phyloP scores from a whole-genome alignment of 192 early-diverging fungal species.

The Podila epicladia region DNA sequence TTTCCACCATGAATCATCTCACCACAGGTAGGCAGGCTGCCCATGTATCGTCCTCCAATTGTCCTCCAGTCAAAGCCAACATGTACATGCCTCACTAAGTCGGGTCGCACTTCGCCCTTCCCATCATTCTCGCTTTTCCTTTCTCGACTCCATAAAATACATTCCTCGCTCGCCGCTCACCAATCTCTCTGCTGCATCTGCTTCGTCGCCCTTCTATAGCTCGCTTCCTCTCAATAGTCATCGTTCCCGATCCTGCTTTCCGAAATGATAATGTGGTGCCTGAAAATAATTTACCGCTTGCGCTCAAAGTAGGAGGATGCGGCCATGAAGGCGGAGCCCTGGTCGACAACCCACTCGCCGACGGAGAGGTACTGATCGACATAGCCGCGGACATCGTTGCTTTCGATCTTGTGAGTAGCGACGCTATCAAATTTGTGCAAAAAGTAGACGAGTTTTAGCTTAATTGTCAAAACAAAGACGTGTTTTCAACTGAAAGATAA shows the following conservation, averaged over 20 bases:
- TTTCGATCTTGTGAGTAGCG: conserved; percentile 60
- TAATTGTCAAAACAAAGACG: neutral
- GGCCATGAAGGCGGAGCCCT: conserved; percentile 52
- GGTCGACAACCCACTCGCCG: conserved; percentile 66
- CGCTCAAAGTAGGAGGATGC: conserved; percentile 65
- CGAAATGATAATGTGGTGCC: neutral
- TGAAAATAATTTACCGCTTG: conserved; percentile 33
- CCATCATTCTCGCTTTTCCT: too few species aligned
- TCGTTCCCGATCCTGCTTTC: neutral
- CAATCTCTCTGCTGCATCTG: too few species aligned
- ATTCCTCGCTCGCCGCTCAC: too few species aligned
- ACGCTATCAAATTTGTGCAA: conserved; percentile 25
- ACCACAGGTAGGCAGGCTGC: neutral
- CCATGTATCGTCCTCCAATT: neutral
- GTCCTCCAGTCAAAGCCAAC: neutral
- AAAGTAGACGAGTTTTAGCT: conserved; percentile 1
- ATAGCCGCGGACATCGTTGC: conserved; percentile 55
- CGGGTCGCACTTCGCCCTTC: too few species aligned
- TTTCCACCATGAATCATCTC: neutral
- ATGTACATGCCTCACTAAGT: neutral
- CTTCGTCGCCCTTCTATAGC: neutral
- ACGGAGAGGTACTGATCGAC: conserved; percentile 63
- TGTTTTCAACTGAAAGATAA: neutral
- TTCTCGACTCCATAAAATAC: too few species aligned
- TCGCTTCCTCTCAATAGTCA: too few species aligned